These are phyloP conservation scores for Lachancea thermotolerans DNA, from an alignment of 805 yeast species.

Conservation along the genomic window DNA sequence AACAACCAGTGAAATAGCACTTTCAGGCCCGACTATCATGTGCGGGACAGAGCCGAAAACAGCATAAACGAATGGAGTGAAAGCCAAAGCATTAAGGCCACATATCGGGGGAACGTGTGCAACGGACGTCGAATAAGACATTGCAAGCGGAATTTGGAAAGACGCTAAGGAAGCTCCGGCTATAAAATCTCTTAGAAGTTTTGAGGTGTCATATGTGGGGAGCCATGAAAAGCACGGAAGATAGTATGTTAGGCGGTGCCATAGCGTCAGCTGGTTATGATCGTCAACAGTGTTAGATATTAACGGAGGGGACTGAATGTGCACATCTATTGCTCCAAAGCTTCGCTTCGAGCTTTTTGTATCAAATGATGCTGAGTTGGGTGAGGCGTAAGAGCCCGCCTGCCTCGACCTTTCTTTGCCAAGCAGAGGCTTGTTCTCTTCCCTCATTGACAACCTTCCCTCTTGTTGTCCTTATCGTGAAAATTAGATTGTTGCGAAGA, in stretches of 20 bases:
- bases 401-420: background rate
- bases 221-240: slow-evolving; percentile 65
- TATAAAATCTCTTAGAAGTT: slow-evolving; percentile 53
- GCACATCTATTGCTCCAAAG: background rate
- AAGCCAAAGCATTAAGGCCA: slow-evolving; percentile 69
- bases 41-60: slow-evolving; percentile 81
- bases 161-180: slow-evolving; percentile 88
- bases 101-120: slow-evolving; percentile 79
- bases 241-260: slow-evolving; percentile 46
- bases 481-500: no score
- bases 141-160: slow-evolving; percentile 81
- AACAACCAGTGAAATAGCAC: slow-evolving; percentile 74
- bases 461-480: no score
- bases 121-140: slow-evolving; percentile 66
- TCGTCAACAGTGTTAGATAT: background rate
- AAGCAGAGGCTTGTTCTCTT: background rate
- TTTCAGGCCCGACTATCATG: slow-evolving; percentile 89
- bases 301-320: background rate
- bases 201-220: slow-evolving; percentile 38
- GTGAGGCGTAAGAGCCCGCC: background rate
- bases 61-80: slow-evolving; percentile 74
- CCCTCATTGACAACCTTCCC: slow-evolving; percentile 23
- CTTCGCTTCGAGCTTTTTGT: no score
- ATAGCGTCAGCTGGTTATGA: slow-evolving; percentile 8
- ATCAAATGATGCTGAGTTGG: background rate